Evolutionary conservation across 208 protist genomes (phyloP), one percentile per base, ranked within the genome.

Genomic region (Leishmania turanica): DNA sequence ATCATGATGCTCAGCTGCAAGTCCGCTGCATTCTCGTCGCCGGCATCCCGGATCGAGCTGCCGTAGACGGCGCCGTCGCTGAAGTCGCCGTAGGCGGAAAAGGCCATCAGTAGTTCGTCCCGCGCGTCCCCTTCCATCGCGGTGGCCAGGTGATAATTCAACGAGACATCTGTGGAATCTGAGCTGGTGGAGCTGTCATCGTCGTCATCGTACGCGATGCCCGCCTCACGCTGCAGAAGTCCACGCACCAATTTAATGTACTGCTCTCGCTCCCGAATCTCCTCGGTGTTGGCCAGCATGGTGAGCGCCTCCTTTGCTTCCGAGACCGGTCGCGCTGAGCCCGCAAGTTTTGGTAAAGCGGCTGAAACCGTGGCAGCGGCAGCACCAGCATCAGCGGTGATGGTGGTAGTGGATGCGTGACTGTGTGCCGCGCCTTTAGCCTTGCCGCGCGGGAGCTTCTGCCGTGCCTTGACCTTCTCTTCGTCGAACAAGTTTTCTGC

Each of bases 71-170:
- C 54, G 19, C 68, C 66, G 31, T 85, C 88, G 34, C 85, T 72
- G 24, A 53, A 31, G 65, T 88, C 54, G 47, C 91, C 83, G 70
- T 86, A 87, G 42, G 77, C 69, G 49, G 86, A 81, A 69, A 94
- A 89, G 1, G 85, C 85, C 49, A 91, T 84, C 49, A 93, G 81
- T 42, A 96, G 75, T 51, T 89, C 87, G 74, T 96, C 90, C 64
- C 90, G 91, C 45, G 90, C 89, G 21, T 89, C 80, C 58, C 80
- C 78, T 84, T 95, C 91, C 84, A 96, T 82, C 76, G 93, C 81
- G 2, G 77, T 84, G 47, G 93, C 93, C 65, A 95, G 88, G 69
- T 91, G 86, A 76, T 93, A 95, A 74, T 95, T 93, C 24, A 96
- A 85, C 31, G 91, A 93, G 15, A 96, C 90, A 71, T 95, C 88